Percentiles rank a stretch among this genome's conserved stretches.
phyloP scores from a whole-genome alignment of 2,329 filamentous ascomycete genomes.

The Cladorrhinum sp. region DNA sequence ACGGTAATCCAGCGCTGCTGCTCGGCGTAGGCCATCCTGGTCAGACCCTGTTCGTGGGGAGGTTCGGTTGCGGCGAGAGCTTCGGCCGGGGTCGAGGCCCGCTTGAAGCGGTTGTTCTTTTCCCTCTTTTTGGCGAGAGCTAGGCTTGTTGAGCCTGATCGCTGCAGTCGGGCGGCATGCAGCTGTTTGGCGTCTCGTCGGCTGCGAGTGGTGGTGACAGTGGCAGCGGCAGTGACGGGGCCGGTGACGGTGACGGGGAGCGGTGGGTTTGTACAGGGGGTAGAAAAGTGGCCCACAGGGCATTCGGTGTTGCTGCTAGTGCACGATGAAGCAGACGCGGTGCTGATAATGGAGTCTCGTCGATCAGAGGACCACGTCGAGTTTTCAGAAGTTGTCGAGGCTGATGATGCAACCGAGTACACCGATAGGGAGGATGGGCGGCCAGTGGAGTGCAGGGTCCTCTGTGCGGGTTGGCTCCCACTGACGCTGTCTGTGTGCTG shows the following conservation, averaged over 20 bases:
- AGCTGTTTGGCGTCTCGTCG: constrained; percentile 48
- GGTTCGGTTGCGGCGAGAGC: constrained; percentile 46
- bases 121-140: constrained; percentile 32
- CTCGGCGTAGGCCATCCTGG: constrained; percentile 62
- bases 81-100: constrained; percentile 37
- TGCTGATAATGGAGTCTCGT: constrained; percentile 32
- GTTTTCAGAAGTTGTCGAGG: constrained; percentile 29
- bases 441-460: constrained; percentile 13
- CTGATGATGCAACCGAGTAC: constrained; percentile 31
- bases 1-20: constrained; percentile 71
- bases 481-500: constrained; percentile 6
- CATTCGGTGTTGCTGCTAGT: constrained; percentile 12
- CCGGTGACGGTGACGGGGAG: constrained; percentile 12
- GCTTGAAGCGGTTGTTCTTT: constrained; percentile 35
- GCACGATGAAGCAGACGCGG: constrained; percentile 28
- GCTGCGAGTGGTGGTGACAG: constrained; percentile 34
- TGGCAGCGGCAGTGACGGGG: constrained; percentile 20
- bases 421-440: constrained; percentile 29
- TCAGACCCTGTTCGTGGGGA: constrained; percentile 48
- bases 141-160: constrained; percentile 40
- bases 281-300: not conserved
- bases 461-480: constrained; percentile 1
- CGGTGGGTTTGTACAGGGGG: not conserved
- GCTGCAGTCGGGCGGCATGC: constrained; percentile 48
- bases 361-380: constrained; percentile 29